These are phyloP conservation scores for Lactarius tabidus DNA, from an alignment of 768 basidiomycete species.

Conservation along the genomic window DNA sequence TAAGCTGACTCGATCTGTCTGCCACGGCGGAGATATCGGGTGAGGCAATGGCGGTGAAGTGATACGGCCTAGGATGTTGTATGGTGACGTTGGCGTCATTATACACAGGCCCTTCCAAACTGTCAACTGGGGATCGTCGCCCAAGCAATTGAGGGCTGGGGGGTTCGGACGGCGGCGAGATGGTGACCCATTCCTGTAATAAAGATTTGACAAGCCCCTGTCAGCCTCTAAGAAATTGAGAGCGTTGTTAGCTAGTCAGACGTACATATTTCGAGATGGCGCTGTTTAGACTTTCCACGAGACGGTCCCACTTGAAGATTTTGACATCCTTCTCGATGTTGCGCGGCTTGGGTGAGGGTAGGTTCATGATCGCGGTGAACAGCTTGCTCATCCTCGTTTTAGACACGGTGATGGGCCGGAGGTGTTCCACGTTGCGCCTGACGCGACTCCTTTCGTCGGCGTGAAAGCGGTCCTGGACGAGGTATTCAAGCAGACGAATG, in stretches of 20 bases:
- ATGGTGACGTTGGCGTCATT: background rate
- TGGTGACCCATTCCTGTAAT: constrained; percentile 14
- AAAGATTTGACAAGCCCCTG: background rate
- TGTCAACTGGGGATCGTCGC: background rate
- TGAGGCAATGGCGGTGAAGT: background rate
- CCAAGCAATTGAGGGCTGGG: background rate
- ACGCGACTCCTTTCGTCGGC: constrained; percentile 98
- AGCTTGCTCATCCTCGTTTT: constrained; percentile 81
- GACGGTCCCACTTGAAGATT: constrained; percentile 70
- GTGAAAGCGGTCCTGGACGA: constrained; percentile 70
- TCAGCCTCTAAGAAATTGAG: constrained; percentile 1
- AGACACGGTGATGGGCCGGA: constrained; percentile 84
- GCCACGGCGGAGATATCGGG: background rate
- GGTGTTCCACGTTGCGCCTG: constrained; percentile 88
- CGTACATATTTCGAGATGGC: constrained; percentile 82
- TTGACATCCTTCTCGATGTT: constrained; percentile 98
- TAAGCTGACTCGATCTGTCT: background rate
- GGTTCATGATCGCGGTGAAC: constrained; percentile 95
- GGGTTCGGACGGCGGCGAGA: background rate
- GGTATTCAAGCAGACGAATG: constrained; percentile 85
- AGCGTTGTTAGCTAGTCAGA: background rate
- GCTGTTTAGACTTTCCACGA: constrained; percentile 72
- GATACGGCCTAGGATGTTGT: background rate
- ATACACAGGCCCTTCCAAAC: background rate
- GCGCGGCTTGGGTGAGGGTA: constrained; percentile 88